A percentile compares a stretch with the other conserved stretches of the same genome.
Conservation (phyloP, 768 basidiomycete genomes). For the Tricholoma sp. region DNA sequence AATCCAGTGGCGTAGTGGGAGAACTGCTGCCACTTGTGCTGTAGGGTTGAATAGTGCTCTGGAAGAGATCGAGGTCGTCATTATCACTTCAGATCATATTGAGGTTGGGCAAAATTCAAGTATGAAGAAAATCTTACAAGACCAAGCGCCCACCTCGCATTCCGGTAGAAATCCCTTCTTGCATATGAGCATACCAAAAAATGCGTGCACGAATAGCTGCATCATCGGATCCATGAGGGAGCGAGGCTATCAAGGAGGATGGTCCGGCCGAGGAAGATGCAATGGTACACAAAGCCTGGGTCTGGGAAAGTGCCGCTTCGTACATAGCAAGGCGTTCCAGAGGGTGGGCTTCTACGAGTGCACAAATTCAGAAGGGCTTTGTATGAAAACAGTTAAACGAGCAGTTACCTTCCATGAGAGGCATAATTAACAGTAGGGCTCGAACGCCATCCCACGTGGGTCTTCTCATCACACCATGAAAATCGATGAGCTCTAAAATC, state of each 20-base stretch:
- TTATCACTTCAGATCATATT: constrained; percentile 42
- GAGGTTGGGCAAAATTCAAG: constrained; percentile 1
- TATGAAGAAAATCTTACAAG: constrained; percentile 45
- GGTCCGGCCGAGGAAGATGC: constrained; percentile 29
- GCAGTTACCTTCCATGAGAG: constrained; percentile 72
- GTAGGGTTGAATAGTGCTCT: constrained; percentile 49
- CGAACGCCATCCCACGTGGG: constrained; percentile 88
- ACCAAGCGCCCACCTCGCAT: constrained; percentile 80
- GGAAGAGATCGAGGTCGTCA: constrained; percentile 74
- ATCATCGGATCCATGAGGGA: constrained; percentile 51
- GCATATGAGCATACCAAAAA: constrained; percentile 86
- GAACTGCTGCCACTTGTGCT: neutral
- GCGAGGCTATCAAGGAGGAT: constrained; percentile 25
- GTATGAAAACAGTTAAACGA: neutral
- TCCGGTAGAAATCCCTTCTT: constrained; percentile 80
- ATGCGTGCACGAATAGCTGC: constrained; percentile 68
- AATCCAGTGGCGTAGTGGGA: constrained; percentile 9
- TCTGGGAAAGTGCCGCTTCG: constrained; percentile 79
- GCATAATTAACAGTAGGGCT: constrained; percentile 70
- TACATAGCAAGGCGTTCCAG: constrained; percentile 61
- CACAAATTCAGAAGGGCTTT: constrained; percentile 9
- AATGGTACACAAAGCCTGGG: constrained; percentile 66
- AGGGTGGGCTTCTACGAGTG: constrained; percentile 35
- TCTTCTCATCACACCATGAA: constrained; percentile 69
- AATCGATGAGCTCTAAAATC: constrained; percentile 75